A percentile compares a stretch with the other conserved stretches of the same genome.
phyloP scores from a whole-genome alignment of 768 basidiomycete genomes.

The Termitomyces sp. region DNA sequence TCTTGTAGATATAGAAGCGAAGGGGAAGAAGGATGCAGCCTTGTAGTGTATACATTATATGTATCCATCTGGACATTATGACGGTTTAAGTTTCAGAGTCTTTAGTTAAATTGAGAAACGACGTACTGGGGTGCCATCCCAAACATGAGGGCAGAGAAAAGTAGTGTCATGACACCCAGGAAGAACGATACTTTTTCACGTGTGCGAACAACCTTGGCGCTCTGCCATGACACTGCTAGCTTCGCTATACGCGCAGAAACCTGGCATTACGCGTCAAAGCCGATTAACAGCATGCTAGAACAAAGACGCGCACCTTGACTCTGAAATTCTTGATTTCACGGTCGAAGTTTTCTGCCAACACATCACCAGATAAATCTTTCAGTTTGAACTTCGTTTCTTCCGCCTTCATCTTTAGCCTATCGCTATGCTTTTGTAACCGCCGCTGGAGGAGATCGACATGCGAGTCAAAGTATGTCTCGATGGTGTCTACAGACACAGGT shows the following conservation, averaged over 20 bases:
- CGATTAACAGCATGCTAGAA: background rate
- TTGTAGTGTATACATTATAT: constrained; percentile 80
- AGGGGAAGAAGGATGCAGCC: constrained; percentile 75
- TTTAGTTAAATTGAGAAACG: constrained; percentile 8
- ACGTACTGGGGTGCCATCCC: constrained; percentile 84
- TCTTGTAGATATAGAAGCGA: constrained; percentile 85
- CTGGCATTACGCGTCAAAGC: constrained; percentile 32
- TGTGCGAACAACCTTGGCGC: constrained; percentile 80
- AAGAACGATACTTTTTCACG: constrained; percentile 89
- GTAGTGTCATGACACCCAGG: constrained; percentile 86
- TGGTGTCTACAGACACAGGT: constrained; percentile 56
- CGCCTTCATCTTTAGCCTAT: constrained; percentile 75
- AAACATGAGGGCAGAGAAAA: constrained; percentile 81
- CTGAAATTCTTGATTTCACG: constrained; percentile 84
- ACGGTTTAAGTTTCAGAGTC: constrained; percentile 8
- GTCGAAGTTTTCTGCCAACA: constrained; percentile 73
- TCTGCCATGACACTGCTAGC: constrained; percentile 86
- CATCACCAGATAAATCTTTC: constrained; percentile 56
- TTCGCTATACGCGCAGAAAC: constrained; percentile 74
- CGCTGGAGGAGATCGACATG: constrained; percentile 81
- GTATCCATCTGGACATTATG: constrained; percentile 65
- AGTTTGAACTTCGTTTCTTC: constrained; percentile 72
- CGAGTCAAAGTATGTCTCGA: constrained; percentile 95
- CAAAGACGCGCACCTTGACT: constrained; percentile 58
- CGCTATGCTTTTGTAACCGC: constrained; percentile 81